phyloP scores from a whole-genome alignment of 768 basidiomycete species.

The Rhodocollybia butyracea region DNA sequence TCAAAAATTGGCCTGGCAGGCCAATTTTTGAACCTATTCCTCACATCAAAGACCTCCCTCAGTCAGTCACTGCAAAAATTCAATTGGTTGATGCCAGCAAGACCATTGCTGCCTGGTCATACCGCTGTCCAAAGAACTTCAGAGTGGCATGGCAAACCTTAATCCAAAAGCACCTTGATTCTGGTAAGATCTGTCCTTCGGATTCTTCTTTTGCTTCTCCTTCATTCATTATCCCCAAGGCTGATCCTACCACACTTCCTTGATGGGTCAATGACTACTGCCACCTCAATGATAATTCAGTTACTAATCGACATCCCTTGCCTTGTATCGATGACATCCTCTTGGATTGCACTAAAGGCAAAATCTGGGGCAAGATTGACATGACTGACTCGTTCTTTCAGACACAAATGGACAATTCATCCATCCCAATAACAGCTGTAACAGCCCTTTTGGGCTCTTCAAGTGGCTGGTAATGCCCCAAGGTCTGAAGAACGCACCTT shows the following conservation, averaged over 20 bases:
- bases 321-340: constrained; percentile 29
- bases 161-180: constrained; percentile 25
- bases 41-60: constrained; percentile 17
- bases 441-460: background rate
- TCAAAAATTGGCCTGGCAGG: constrained; percentile 11
- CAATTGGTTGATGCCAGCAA: constrained; percentile 17
- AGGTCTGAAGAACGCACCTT: constrained; percentile 20
- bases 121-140: constrained; percentile 29
- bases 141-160: constrained; percentile 23
- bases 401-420: constrained; percentile 13
- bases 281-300: constrained; percentile 18
- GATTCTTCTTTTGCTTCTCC: constrained; percentile 23
- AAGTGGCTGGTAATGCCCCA: constrained; percentile 21
- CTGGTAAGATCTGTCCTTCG: constrained; percentile 24
- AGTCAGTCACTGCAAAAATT: constrained; percentile 17
- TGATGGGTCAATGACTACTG: constrained; percentile 27
- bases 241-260: constrained; percentile 19
- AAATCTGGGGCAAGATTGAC: constrained; percentile 33
- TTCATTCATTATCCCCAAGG: constrained; percentile 28
- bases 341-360: constrained; percentile 30
- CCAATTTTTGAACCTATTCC: constrained; percentile 26
- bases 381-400: constrained; percentile 36
- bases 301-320: constrained; percentile 19
- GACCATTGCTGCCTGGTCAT: constrained; percentile 13
- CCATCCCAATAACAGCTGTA: background rate